Evolutionary conservation across 345 rosid species (phyloP).

Genomic region (Arabidopsis suecica): DNA sequence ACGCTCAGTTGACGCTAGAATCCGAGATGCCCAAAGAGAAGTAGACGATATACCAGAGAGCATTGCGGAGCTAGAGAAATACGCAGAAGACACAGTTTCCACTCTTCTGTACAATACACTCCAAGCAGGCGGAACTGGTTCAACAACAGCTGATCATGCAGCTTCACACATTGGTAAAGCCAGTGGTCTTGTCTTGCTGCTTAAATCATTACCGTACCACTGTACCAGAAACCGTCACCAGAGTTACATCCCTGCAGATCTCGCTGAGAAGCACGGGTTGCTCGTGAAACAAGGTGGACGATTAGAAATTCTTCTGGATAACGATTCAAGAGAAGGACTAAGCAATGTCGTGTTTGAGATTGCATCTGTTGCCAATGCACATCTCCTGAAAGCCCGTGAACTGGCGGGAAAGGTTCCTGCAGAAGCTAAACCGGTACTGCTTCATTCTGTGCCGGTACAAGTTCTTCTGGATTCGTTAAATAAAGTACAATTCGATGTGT

Average conservation of each 20-base stretch:
- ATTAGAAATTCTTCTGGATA: constrained; percentile 60
- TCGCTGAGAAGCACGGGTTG: constrained; percentile 78
- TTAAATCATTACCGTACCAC: constrained; percentile 81
- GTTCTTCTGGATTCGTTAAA: constrained; percentile 67
- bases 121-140: constrained; percentile 83
- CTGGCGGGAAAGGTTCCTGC: constrained; percentile 64
- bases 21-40: constrained; percentile 72
- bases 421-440: constrained; percentile 76
- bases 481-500: constrained; percentile 76
- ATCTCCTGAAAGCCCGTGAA: constrained; percentile 82
- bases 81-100: constrained; percentile 81
- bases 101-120: constrained; percentile 82
- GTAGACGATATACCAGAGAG: constrained; percentile 69
- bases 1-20: constrained; percentile 87
- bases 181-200: constrained; percentile 84
- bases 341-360: constrained; percentile 77
- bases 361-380: constrained; percentile 85
- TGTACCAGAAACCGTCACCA: constrained; percentile 73
- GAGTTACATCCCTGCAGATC: constrained; percentile 64
- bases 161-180: constrained; percentile 96
- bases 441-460: constrained; percentile 82
- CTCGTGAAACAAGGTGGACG: constrained; percentile 68
- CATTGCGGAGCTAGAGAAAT: constrained; percentile 76
- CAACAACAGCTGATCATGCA: constrained; percentile 83
- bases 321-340: constrained; percentile 66